These are phyloP conservation scores for Vaccinium myrtillus DNA, from an alignment of 148 eudicot species.

Conservation along the genomic window DNA sequence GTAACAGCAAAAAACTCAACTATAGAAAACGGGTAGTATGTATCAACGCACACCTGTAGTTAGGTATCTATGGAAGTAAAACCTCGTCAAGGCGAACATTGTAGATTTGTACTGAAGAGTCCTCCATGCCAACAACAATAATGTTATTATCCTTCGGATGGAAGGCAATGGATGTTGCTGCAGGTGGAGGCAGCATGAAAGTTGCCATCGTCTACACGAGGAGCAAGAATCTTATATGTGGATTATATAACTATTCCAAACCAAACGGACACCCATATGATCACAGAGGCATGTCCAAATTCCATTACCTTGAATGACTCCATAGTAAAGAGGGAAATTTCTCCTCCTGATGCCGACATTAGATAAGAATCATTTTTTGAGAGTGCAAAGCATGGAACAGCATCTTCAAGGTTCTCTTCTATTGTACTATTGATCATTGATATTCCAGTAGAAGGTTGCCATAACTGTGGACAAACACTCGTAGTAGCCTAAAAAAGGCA, in stretches of 20 bases:
- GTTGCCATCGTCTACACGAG: conserved; percentile 60
- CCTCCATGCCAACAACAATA: conserved; percentile 65
- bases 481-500: conserved; percentile 37
- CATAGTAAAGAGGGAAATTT: conserved; percentile 53
- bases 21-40: not conserved
- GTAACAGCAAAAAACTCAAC: conserved; percentile 7
- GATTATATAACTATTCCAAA: not conserved
- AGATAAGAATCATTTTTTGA: conserved; percentile 62
- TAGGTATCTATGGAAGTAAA: not conserved
- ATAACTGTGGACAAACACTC: conserved; percentile 43
- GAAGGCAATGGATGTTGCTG: conserved; percentile 61
- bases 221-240: not conserved
- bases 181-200: conserved; percentile 63
- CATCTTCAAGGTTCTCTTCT: conserved; percentile 51
- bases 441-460: conserved; percentile 63
- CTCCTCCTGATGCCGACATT: conserved; percentile 64
- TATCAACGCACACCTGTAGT: conserved; percentile 1
- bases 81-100: conserved; percentile 72
- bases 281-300: not conserved
- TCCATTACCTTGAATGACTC: conserved; percentile 49
- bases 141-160: conserved; percentile 70
- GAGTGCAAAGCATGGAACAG: conserved; percentile 56
- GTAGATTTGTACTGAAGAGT: conserved; percentile 57
- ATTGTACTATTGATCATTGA: conserved; percentile 50
- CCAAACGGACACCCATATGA: not conserved